These are phyloP conservation scores for Teratosphaeria nubilosa DNA, from an alignment of 2,329 filamentous ascomycete species.

Conservation along the genomic window DNA sequence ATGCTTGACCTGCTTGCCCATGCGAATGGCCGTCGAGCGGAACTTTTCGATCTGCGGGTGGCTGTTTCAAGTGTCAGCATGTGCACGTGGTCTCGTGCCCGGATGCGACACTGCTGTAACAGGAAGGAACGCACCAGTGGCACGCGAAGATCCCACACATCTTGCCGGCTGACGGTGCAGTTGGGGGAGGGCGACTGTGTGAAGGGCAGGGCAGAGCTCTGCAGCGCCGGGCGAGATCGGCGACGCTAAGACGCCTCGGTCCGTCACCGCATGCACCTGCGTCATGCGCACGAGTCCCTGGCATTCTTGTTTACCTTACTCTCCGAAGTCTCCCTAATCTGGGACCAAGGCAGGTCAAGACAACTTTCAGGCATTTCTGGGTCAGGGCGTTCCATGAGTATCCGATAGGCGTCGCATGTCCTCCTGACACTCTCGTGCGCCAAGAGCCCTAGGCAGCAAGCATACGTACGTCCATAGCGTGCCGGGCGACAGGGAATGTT, in stretches of 20 bases:
- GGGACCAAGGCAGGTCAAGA: neutral
- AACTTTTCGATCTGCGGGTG: slow-evolving; percentile 94
- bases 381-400: neutral
- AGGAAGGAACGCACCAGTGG: slow-evolving; percentile 52
- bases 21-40: slow-evolving; percentile 86
- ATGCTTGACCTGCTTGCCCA: slow-evolving; percentile 94
- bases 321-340: neutral
- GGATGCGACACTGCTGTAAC: neutral
- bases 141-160: slow-evolving; percentile 99
- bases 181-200: neutral
- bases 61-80: slow-evolving; percentile 30
- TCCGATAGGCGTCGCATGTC: neutral
- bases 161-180: slow-evolving; percentile 30
- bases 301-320: neutral
- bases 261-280: neutral
- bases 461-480: neutral
- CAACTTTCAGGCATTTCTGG: neutral
- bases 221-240: neutral
- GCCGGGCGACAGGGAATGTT: neutral
- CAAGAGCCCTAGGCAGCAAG: neutral
- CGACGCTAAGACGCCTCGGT: neutral
- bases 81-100: neutral
- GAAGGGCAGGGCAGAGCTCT: too few species aligned
- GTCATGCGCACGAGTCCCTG: neutral
- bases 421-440: neutral